These are phyloP conservation scores for Dentipellis sp. DNA, from an alignment of 768 basidiomycete species.

Conservation along the genomic window DNA sequence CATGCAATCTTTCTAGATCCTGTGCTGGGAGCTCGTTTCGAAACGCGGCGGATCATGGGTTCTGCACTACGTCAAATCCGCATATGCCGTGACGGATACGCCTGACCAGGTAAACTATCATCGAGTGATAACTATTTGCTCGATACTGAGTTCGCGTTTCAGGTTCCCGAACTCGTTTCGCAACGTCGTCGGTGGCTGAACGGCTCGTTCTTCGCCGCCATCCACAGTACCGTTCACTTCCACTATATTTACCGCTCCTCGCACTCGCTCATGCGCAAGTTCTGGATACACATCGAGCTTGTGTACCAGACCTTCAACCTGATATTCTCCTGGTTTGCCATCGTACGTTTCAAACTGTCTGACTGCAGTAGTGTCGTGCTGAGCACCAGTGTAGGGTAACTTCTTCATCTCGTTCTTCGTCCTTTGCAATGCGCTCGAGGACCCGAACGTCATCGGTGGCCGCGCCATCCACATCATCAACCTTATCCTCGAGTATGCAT, in stretches of 20 bases:
- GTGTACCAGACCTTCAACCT: constrained; percentile 86
- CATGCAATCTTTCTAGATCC: constrained; percentile 39
- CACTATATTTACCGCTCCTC: constrained; percentile 91
- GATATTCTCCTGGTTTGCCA: constrained; percentile 86
- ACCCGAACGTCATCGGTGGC: constrained; percentile 40
- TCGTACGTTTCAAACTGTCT: constrained; percentile 36
- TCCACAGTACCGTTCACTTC: constrained; percentile 89
- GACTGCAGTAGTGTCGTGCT: neutral
- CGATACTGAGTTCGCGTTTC: neutral
- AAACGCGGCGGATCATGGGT: constrained; percentile 88
- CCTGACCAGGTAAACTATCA: constrained; percentile 62
- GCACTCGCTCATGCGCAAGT: constrained; percentile 73
- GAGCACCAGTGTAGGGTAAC: constrained; percentile 46
- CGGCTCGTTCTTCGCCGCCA: constrained; percentile 95
- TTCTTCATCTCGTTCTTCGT: constrained; percentile 87
- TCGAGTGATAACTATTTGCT: neutral
- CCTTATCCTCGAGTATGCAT: constrained; percentile 74
- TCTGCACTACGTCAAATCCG: constrained; percentile 93
- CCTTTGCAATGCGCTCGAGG: constrained; percentile 67
- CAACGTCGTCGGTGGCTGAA: constrained; percentile 96
- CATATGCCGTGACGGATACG: constrained; percentile 88
- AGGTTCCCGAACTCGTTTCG: constrained; percentile 89
- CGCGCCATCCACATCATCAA: constrained; percentile 66
- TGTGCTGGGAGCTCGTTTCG: constrained; percentile 97
- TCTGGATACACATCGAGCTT: constrained; percentile 93